Base-by-base conservation (phyloP, 2,329 filamentous ascomycete genomes). In the Chaetomiaceae sp. region DNA sequence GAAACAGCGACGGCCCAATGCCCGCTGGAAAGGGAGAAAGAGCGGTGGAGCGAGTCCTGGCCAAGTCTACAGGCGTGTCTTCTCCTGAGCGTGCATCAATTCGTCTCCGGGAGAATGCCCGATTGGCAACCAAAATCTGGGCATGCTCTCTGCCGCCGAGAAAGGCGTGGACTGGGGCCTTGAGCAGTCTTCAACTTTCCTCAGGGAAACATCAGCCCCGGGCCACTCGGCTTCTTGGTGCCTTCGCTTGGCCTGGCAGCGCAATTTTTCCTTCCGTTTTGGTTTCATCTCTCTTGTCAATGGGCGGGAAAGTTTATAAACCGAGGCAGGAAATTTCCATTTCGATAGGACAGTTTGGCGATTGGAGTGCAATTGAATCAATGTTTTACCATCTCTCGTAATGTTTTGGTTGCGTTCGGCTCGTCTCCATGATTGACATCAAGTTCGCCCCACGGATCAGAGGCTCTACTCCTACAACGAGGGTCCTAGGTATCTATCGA, bases 311-410 rank as follows among this genome's bases (percentile, higher is more conserved):
- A 54, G 27, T 47, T 54, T 48, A 55, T 53, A 51, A 52, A 54
- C 44, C 51, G 61, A 63, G 63, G 59, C 58, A 62, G 64, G 66
- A 55, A 60, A 66, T 67, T 67, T 66, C 62, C 67, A 67, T 44
- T 72, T 74, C 65, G 69, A 75, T 75, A 74, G 72, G 73, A 73
- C 65, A 70, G 58, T 57, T 53, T 54, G 57, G 54, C 46, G 51
- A 53, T 48, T 54, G 57, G 54, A 53, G 51, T 48, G 54, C 58
- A 60, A 58, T 58, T 56, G 48, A 60, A 58, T 56, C 51, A 60
- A 48, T 27, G 10, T 23, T 11, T 23, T 48, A 34, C 2, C 1
- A 25, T 48, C 13, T 20, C 27, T 14, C 14, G 2, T 20, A 5
- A 3, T 38, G 10, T 9, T 20, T 38, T n/a, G n/a, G 25, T 5